Percentiles rank a stretch among this genome's conserved stretches.
Conservation (phyloP, 2,329 filamentous ascomycete genomes). For the Fusarium coffeatum region DNA sequence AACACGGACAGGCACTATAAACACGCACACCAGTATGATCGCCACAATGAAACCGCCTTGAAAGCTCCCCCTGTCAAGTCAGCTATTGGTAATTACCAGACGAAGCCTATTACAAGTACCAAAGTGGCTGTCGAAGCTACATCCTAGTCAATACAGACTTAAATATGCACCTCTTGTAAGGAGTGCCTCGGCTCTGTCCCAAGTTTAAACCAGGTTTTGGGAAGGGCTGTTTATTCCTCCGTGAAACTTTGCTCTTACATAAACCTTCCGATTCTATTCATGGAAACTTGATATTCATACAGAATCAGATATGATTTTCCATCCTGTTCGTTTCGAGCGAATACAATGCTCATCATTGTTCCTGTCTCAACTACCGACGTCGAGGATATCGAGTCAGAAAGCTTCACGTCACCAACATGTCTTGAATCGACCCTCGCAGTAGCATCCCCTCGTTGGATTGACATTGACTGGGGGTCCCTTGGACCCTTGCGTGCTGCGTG, state of each 20-base stretch:
- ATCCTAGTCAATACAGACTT: constrained; percentile 21
- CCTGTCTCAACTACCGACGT: constrained; percentile 10
- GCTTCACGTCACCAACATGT: background rate
- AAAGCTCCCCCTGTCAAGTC: constrained; percentile 14
- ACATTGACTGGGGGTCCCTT: background rate
- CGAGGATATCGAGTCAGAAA: constrained; percentile 7
- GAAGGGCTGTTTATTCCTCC: constrained; percentile 19
- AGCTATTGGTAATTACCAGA: constrained; percentile 15
- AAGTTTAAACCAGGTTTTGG: constrained; percentile 19
- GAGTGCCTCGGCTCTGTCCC: constrained; percentile 18
- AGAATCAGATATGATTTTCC: background rate
- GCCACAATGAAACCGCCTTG: constrained; percentile 29
- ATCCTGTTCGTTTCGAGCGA: constrained; percentile 1
- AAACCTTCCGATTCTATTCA: constrained; percentile 24
- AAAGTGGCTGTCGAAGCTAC: background rate
- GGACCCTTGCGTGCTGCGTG: background rate
- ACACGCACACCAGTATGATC: constrained; percentile 29
- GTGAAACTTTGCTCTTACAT: constrained; percentile 23
- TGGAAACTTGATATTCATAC: constrained; percentile 1
- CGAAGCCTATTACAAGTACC: constrained; percentile 8
- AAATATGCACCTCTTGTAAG: constrained; percentile 4
- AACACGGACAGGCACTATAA: constrained; percentile 4
- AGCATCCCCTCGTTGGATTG: background rate
- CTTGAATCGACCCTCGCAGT: background rate
- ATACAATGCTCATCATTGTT: background rate